Base-by-base conservation (phyloP, 306 rosid species). In the Castanopsis chinensis region DNA sequence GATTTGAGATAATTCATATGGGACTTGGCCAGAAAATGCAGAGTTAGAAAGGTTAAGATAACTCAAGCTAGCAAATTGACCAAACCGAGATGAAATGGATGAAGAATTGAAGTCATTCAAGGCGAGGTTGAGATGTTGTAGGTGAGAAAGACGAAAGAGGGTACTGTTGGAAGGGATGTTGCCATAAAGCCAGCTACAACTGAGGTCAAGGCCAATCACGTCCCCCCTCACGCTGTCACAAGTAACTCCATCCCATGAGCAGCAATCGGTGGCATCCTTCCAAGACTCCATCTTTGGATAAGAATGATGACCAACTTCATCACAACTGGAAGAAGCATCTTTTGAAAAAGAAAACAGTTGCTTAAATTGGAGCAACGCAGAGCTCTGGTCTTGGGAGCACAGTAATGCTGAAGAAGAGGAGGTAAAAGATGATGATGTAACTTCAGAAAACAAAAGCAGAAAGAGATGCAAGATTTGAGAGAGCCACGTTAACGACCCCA, bases 331-430 rank as follows among this genome's bases (percentile, higher is more conserved):
- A 43, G 51, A 43, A 43, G 51, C 51, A 43, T 43, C 3, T 43
- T 43, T 14, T 10, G 14, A 43, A 43, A 10, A 10, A 43, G 51
- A 10, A 43, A 43, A 43, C 51, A 43, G 10, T 1, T 69, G 51
- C n/a, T 58, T 77, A 73, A 84, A 80, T 1, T 80, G 28, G 4
- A 76, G 65, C 72, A 84, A 77, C 2, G 79, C 81, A 0, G 30
- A 69, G 75, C 80, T 75, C 10, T 79, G 49, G 51, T 67, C 14
- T 52, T 74, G 54, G 69, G 52, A 73, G 73, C 60, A 27, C 77
- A 64, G 14, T 5, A 41, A 25, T 64, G 43, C 74, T 58, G 20
- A 56, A 58, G 53, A 30, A 55, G 73, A 27, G 15, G 32, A 41
- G 11, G 0, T 2, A 41, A 8, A 41, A 5, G 11, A 41, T 41